Evolutionary conservation across 1,284 basidiomycete species (phyloP).

Genomic region (Moniliophthora roreri): DNA sequence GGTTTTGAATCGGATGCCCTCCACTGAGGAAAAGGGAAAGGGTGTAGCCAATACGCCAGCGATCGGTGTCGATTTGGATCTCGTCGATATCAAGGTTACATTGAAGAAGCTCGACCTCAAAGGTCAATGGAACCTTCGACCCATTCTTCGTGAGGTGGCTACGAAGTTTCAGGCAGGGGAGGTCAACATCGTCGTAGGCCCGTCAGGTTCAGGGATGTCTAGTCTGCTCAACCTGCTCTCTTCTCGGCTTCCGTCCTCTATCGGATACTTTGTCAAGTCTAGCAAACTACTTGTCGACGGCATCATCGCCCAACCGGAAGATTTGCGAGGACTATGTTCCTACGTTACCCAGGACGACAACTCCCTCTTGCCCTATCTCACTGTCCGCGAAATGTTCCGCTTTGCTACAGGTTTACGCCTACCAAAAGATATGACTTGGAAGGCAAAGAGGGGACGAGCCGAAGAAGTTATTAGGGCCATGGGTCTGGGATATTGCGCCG

Average conservation of each 20-base stretch:
- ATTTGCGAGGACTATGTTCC: constrained; percentile 30
- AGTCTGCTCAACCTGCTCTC: constrained; percentile 47
- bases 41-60: too few species aligned
- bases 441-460: constrained; percentile 41
- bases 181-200: constrained; percentile 43
- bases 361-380: constrained; percentile 43
- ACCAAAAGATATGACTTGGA: constrained; percentile 32
- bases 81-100: constrained; percentile 23
- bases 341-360: constrained; percentile 54
- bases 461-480: constrained; percentile 42
- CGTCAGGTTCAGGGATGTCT: constrained; percentile 42
- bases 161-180: constrained; percentile 42
- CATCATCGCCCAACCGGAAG: constrained; percentile 11
- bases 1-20: constrained; percentile 12
- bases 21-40: too few species aligned
- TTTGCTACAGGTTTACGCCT: constrained; percentile 50
- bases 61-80: constrained; percentile 12
- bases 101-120: constrained; percentile 28
- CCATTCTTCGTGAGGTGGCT: constrained; percentile 39
- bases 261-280: constrained; percentile 18
- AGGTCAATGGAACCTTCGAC: constrained; percentile 21
- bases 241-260: constrained; percentile 31
- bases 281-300: constrained; percentile 21
- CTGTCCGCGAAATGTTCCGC: constrained; percentile 44
- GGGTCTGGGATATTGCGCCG: constrained; percentile 49